Base-by-base conservation (phyloP, 228 moss, liverwort and hornwort genomes). In the Sphagnum magellanicum region DNA sequence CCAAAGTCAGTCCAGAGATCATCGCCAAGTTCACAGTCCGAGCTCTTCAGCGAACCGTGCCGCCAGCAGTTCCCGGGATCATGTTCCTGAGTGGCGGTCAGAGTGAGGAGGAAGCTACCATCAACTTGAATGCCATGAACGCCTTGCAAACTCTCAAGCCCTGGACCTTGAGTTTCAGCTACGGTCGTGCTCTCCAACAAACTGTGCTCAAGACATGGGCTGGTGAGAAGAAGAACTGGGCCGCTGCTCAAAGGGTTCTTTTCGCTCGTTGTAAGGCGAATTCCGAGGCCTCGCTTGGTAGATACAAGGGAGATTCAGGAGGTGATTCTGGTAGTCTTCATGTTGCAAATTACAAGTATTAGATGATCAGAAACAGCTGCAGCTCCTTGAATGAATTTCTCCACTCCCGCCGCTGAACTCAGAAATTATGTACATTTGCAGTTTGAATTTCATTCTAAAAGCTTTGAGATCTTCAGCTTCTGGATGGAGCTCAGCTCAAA, bases 21-120 rank as follows among this genome's bases (percentile, higher is more conserved):
- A 88, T 88, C 0, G 88, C 88, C 59, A 88, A 88, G 69, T 88
- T 84, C 64, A 88, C 88, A 0, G 88, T 88, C 63, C 84, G 84
- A 5, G 88, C 88, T 5, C 47, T 88, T 48, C 88, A 88, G 63
- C 64, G 88, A 10, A 88, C 88, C 0, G 84, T 88, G 7, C 88
- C 88, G 3, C 88, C 88, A 0, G 88, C 88, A 1, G 88, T 88
- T 1, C 88, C 88, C 0, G 88, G 75, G 4, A n/a, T 88, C 10
- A 85, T 66, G 70, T 88, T 88, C 5, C 70, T 88, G 5, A 79
- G 79, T 14, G 88, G 88, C 0, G 88, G 88, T 0, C 88, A 88
- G 53, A 88, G 85, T 60, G 88, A 88, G 78, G 88, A 88, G 52
- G 88, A 85, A 71, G 88, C 88, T 6, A 88, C 85, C 4, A 1